A percentile compares a stretch with the other conserved stretches of the same genome.
phyloP scores from a whole-genome alignment of 2,329 filamentous ascomycete species.

The Biscogniauxia mediterranea region DNA sequence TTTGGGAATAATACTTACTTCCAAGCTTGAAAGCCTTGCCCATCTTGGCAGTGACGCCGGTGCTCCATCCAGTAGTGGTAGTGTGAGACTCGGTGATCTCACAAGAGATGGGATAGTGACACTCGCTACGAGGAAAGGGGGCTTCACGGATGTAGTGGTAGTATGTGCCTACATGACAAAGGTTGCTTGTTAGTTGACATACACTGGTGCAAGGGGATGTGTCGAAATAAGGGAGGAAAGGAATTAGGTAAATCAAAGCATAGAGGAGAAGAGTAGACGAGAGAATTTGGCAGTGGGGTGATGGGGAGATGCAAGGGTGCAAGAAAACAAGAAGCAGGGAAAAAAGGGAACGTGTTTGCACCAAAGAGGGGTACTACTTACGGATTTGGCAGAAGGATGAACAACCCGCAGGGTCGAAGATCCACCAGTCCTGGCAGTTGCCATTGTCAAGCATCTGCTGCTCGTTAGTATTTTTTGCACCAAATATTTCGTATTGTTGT shows the following conservation, averaged over 20 bases:
- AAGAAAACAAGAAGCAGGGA: not conserved
- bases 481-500: not conserved
- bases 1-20: not conserved
- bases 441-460: not conserved
- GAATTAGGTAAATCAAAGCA: too few relatives aligned
- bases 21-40: slow-evolving; percentile 23
- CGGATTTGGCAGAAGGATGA: slow-evolving; percentile 3
- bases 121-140: slow-evolving; percentile 37
- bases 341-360: not conserved
- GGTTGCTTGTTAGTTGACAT: not conserved
- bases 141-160: slow-evolving; percentile 30
- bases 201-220: not conserved
- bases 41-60: slow-evolving; percentile 33
- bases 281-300: too few relatives aligned
- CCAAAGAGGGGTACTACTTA: not conserved
- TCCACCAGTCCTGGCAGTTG: not conserved
- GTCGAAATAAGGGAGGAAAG: not conserved
- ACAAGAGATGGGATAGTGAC: slow-evolving; percentile 33
- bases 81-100: slow-evolving; percentile 29
- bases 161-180: slow-evolving; percentile 14
- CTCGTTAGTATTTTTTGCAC: not conserved
- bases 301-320: not conserved
- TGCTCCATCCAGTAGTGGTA: slow-evolving; percentile 26
- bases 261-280: not conserved
- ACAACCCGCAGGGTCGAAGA: not conserved